A percentile compares a stretch with the other conserved stretches of the same genome.
phyloP scores from a whole-genome alignment of 23 red algal genomes.

The Gracilariopsis chorda region DNA sequence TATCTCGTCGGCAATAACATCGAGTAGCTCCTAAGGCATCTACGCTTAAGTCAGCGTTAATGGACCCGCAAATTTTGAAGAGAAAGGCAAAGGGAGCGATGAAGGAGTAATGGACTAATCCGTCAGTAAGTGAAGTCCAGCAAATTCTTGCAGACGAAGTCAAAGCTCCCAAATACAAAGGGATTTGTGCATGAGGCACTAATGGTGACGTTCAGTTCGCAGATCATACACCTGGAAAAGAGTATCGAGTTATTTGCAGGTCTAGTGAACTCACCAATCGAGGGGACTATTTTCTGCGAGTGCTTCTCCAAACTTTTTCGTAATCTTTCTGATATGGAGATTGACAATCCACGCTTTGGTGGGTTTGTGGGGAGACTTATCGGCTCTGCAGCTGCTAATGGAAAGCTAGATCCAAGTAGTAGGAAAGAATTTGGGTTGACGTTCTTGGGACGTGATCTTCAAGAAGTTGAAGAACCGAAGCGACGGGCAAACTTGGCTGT shows the following conservation, averaged over 20 bases:
- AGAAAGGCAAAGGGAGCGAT: constrained; percentile 13
- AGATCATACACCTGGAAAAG: constrained; percentile 19
- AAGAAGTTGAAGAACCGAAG: constrained; percentile 32
- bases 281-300: background rate
- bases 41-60: background rate
- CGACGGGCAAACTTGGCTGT: constrained; percentile 33
- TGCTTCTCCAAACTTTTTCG: background rate
- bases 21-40: background rate
- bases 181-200: constrained; percentile 53
- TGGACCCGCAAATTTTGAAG: constrained; percentile 43
- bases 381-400: constrained; percentile 6
- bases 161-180: constrained; percentile 33
- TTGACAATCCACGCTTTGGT: constrained; percentile 57
- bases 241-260: constrained; percentile 19
- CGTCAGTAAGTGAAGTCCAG: background rate
- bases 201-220: constrained; percentile 27
- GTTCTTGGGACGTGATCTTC: constrained; percentile 33
- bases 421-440: constrained; percentile 29
- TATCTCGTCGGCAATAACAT: background rate
- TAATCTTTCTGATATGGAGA: constrained; percentile 62
- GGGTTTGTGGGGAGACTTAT: constrained; percentile 43
- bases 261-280: constrained; percentile 6
- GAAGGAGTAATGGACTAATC: constrained; percentile 35
- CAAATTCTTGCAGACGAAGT: constrained; percentile 40
- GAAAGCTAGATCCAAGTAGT: background rate